These are phyloP conservation scores for Globisporangium emineosum DNA, from an alignment of 352 stramenopile genomes.

Conservation along the genomic window DNA sequence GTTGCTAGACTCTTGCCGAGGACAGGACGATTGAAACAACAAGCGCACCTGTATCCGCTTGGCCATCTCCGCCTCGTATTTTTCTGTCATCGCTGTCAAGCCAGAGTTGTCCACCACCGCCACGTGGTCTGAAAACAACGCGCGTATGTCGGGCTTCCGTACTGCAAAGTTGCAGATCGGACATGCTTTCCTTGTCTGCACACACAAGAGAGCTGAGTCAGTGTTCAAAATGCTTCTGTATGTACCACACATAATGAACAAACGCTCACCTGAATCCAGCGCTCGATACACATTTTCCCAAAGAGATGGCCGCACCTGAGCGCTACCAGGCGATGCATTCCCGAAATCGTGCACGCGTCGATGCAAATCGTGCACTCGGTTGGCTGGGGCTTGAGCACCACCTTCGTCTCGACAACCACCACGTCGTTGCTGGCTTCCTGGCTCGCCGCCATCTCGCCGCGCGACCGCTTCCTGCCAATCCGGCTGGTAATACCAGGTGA, in stretches of 20 bases:
- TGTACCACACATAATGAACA: neutral
- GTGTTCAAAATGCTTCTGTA: neutral
- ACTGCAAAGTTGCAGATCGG: conserved; percentile 38
- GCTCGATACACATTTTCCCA: conserved; percentile 71
- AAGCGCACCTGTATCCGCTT: conserved; percentile 26
- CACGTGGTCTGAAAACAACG: conserved; percentile 64
- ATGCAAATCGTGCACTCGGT: conserved; percentile 79
- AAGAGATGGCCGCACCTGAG: conserved; percentile 79
- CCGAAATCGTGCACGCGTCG: conserved; percentile 55
- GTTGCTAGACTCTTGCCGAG: neutral
- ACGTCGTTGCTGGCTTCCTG: conserved; percentile 1
- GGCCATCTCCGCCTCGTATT: conserved; percentile 57
- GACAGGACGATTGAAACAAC: neutral
- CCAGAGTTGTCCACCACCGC: conserved; percentile 27
- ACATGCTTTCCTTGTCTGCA: conserved; percentile 1
- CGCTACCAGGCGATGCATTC: conserved; percentile 63
- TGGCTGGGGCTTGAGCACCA: conserved; percentile 40
- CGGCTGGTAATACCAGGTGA: neutral
- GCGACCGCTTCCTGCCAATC: conserved; percentile 14
- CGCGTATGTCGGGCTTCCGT: conserved; percentile 40
- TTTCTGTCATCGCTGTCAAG: conserved; percentile 27
- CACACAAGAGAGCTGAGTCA: neutral
- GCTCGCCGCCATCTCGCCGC: conserved; percentile 5
- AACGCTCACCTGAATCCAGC: conserved; percentile 43
- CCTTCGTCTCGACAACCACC: conserved; percentile 12